Percentiles rank a stretch among this genome's conserved stretches.
Conservation (phyloP, 1,284 basidiomycete species). For the Exsudoporus floridanus region DNA sequence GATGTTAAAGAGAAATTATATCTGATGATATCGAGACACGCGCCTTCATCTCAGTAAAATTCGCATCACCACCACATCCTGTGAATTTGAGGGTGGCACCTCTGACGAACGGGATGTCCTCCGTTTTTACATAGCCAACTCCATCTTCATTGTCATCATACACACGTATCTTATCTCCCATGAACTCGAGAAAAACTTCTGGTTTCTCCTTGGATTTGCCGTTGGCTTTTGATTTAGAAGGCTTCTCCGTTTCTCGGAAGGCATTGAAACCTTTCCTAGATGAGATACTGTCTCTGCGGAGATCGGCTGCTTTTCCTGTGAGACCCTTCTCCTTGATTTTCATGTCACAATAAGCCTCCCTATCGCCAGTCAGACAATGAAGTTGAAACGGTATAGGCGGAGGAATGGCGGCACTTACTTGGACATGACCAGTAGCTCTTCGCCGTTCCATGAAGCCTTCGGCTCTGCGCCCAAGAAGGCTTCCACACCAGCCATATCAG, state of each 20-base stretch:
- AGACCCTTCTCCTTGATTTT: constrained; percentile 96
- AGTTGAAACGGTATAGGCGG: not conserved
- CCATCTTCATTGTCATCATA: constrained; percentile 59
- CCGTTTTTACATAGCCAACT: constrained; percentile 62
- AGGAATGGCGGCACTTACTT: constrained; percentile 56
- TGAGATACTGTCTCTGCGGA: constrained; percentile 53
- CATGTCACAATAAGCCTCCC: constrained; percentile 91
- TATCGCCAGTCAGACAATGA: constrained; percentile 29
- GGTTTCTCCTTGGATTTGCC: constrained; percentile 47
- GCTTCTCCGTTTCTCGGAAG: constrained; percentile 74
- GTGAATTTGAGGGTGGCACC: constrained; percentile 77
- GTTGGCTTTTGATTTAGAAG: constrained; percentile 42
- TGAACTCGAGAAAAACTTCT: constrained; percentile 68
- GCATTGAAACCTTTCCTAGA: constrained; percentile 78
- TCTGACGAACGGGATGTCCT: constrained; percentile 69
- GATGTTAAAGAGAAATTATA: constrained; percentile 1
- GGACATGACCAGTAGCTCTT: constrained; percentile 81
- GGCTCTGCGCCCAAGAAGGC: constrained; percentile 79
- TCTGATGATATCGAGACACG: constrained; percentile 4
- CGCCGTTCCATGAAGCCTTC: constrained; percentile 75
- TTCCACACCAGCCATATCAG: constrained; percentile 67
- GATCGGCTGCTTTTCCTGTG: constrained; percentile 60
- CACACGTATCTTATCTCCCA: constrained; percentile 63
- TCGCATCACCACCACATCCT: constrained; percentile 65
- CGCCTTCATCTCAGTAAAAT: constrained; percentile 72